Conservation (phyloP, 1,284 basidiomycete genomes). For the Trametes sp. region DNA sequence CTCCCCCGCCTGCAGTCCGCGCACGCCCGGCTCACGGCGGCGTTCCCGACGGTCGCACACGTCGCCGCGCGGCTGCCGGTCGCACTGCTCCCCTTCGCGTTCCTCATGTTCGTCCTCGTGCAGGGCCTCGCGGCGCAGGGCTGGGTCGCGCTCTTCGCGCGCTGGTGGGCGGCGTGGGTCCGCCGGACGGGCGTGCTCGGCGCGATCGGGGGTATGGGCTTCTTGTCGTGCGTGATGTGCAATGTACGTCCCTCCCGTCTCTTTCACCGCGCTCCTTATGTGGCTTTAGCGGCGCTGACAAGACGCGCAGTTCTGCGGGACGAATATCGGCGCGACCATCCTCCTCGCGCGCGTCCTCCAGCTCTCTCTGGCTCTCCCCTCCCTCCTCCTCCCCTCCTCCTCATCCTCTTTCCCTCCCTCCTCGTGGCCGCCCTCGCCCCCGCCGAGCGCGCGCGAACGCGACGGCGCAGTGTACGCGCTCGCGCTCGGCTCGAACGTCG, state of each 20-base stretch:
- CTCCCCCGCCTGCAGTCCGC: slow-evolving; percentile 9
- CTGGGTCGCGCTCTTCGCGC: slow-evolving; percentile 91
- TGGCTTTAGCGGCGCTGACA: too few relatives aligned
- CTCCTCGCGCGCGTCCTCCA: slow-evolving; percentile 75
- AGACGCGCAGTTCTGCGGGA: slow-evolving; percentile 72
- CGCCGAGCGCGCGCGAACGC: slow-evolving; percentile 34
- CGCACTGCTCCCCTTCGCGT: slow-evolving; percentile 89
- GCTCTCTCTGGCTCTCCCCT: slow-evolving; percentile 43
- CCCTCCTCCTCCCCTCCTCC: background rate
- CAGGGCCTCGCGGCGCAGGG: slow-evolving; percentile 85
- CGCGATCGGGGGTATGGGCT: slow-evolving; percentile 56
- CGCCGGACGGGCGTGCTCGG: slow-evolving; percentile 49
- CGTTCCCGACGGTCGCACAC: slow-evolving; percentile 81
- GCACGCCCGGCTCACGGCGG: slow-evolving; percentile 28
- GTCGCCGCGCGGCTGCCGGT: slow-evolving; percentile 80
- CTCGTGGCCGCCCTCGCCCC: background rate
- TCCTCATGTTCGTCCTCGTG: slow-evolving; percentile 95
- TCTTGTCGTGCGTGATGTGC: slow-evolving; percentile 74
- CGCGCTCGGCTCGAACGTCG: slow-evolving; percentile 89
- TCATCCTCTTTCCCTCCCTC: too few relatives aligned
- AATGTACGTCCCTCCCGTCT: slow-evolving; percentile 65
- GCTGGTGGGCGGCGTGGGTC: slow-evolving; percentile 69
- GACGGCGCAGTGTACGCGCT: slow-evolving; percentile 63
- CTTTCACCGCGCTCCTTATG: too few relatives aligned
- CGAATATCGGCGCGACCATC: slow-evolving; percentile 97